Evolutionary conservation across 345 rosid species (phyloP).

Genomic region (Lumnitzera littorea): DNA sequence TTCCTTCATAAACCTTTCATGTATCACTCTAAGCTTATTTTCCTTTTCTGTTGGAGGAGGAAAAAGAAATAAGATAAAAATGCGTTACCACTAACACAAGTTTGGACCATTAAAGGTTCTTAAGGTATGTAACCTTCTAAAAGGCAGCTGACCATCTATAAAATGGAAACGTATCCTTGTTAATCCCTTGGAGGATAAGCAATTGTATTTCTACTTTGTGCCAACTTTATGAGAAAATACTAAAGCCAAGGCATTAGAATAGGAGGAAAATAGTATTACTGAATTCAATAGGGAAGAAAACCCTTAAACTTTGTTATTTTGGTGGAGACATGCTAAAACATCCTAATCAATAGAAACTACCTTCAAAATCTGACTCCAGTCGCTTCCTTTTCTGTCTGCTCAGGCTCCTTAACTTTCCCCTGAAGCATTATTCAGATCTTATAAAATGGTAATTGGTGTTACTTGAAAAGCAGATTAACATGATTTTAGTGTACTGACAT

Average conservation of each 20-base stretch:
- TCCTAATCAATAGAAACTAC: slow-evolving; percentile 19
- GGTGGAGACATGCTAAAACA: neutral
- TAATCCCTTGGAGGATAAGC: no score
- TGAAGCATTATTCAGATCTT: slow-evolving; percentile 27
- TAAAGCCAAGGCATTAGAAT: neutral
- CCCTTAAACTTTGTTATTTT: neutral
- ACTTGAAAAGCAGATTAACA: slow-evolving; percentile 8
- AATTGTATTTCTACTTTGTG: no score
- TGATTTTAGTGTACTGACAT: slow-evolving; percentile 37
- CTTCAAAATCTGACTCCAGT: slow-evolving; percentile 70
- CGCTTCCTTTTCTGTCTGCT: slow-evolving; percentile 68
- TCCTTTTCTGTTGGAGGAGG: slow-evolving; percentile 49
- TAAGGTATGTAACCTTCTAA: no score
- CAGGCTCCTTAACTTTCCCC: slow-evolving; percentile 50
- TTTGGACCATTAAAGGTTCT: no score
- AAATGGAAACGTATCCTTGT: no score
- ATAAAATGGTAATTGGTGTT: slow-evolving; percentile 6
- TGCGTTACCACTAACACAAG: no score
- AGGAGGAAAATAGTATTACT: no score
- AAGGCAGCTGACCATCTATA: no score
- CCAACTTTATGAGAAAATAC: no score
- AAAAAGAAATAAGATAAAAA: slow-evolving; percentile 2
- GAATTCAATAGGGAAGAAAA: no score
- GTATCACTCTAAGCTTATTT: slow-evolving; percentile 57
- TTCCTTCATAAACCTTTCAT: slow-evolving; percentile 63